A percentile compares a stretch with the other conserved stretches of the same genome.
These are phyloP conservation scores for Malassezia globosa DNA, from an alignment of 1,284 basidiomycete species.

Conservation along the genomic window DNA sequence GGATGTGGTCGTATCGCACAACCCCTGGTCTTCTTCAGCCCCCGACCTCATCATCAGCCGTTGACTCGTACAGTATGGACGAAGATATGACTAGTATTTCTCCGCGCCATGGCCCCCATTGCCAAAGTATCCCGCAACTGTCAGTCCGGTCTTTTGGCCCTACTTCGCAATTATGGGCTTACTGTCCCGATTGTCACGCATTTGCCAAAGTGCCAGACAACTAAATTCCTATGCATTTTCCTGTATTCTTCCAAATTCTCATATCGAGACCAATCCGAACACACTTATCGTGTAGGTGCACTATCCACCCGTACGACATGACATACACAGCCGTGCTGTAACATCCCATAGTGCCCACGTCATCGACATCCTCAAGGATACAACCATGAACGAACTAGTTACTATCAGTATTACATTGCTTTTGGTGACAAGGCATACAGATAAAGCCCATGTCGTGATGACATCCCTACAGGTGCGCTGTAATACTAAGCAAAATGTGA, in stretches of 20 bases:
- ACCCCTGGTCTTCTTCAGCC: constrained; percentile 26
- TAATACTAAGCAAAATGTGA: constrained; percentile 10
- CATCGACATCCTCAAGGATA: neutral
- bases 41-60: neutral
- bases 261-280: too few relatives aligned
- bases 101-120: constrained; percentile 24
- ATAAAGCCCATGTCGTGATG: neutral
- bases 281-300: too few relatives aligned
- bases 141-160: constrained; percentile 27
- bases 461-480: constrained; percentile 12
- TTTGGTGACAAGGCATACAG: constrained; percentile 7
- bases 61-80: constrained; percentile 18
- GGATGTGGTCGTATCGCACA: constrained; percentile 13
- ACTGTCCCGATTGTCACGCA: constrained; percentile 23
- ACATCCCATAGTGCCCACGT: neutral
- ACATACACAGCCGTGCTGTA: too few relatives aligned
- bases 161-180: constrained; percentile 31
- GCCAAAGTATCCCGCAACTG: constrained; percentile 34
- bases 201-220: constrained; percentile 16
- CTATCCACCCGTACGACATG: too few relatives aligned
- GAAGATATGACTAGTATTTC: constrained; percentile 10
- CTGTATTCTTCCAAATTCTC: too few relatives aligned
- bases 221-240: too few relatives aligned
- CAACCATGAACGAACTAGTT: neutral
- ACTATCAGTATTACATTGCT: constrained; percentile 19